Evolutionary conservation across 495 filamentous ascomycete genomes (phyloP).

Genomic region (Neurospora tetraspora): DNA sequence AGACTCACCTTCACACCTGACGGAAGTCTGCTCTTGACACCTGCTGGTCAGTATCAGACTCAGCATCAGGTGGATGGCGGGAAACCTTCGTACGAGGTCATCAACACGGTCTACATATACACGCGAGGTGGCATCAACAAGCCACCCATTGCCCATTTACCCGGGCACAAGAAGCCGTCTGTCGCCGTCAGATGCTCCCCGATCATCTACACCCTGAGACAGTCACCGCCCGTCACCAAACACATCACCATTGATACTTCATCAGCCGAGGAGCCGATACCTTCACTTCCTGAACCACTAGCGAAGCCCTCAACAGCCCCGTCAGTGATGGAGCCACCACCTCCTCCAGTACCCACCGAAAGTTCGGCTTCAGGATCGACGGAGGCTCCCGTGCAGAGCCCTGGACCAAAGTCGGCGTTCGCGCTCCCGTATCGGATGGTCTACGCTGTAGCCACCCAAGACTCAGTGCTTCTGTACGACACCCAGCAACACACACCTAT

Average conservation of each 20-base stretch:
- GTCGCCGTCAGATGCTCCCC: conserved; percentile 94
- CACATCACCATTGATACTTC: conserved; percentile 93
- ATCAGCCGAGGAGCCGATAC: conserved; percentile 72
- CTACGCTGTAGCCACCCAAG: conserved; percentile 95
- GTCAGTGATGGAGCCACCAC: conserved; percentile 80
- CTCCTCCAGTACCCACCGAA: conserved; percentile 42
- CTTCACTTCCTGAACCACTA: conserved; percentile 72
- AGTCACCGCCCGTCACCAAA: conserved; percentile 56
- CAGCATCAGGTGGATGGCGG: conserved; percentile 59
- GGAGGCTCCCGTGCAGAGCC: conserved; percentile 39
- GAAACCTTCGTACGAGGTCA: conserved; percentile 72
- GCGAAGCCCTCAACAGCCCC: conserved; percentile 45
- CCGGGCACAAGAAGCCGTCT: conserved; percentile 96
- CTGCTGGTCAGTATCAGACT: conserved; percentile 89
- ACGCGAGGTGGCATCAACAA: conserved; percentile 94
- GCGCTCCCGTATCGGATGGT: conserved; percentile 84
- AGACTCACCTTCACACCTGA: conserved; percentile 91
- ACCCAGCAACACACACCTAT: conserved; percentile 93
- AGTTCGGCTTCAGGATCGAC: conserved; percentile 27
- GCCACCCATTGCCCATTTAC: conserved; percentile 93
- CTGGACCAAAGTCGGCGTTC: conserved; percentile 61
- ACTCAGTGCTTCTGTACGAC: conserved; percentile 92
- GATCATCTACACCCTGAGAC: conserved; percentile 71
- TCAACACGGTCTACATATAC: conserved; percentile 98
- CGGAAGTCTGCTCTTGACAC: conserved; percentile 89